Evolutionary conservation across 2,329 filamentous ascomycete genomes (phyloP), one percentile per base, ranked within the genome.

Genomic region (Fonsecaea monophora): DNA sequence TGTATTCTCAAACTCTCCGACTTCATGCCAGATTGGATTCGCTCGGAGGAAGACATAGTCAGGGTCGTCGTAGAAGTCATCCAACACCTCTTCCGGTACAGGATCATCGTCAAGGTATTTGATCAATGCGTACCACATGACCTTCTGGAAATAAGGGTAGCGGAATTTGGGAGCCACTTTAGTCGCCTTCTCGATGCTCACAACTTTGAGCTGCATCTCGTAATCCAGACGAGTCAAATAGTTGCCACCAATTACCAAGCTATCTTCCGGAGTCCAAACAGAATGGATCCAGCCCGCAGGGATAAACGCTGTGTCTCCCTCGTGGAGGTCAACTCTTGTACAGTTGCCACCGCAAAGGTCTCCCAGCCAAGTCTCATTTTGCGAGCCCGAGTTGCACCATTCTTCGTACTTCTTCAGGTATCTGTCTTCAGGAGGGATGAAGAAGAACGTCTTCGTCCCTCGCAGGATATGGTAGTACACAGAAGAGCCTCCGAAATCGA

Each of bases 281-380:
- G 88, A 88, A 73, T 90, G 88, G 60, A 90, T 90, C 88, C 88
- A 90, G 21, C 88, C 88, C 38, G 88, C 89, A 4, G 88, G 88
- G 69, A 90, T 90, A 53, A 90, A 79, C 85, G 90, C 90, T 2
- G 88, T 90, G 73, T 90, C 88, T 38, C 88, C 88, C 68, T 87
- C 86, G 58, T 82, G 84, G 4, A 90, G 81, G 74, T 90, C 87
- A 53, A 90, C 87, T 56, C 88, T 82, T 72, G 87, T 89, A 75
- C 87, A 90, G 71, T 90, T 87, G 68, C 88, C 88, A 18, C 87
- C 87, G 48, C 71, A 73, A 70, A 88, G 83, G 65, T 86, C 83
- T 4, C 86, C 86, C 38, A 90, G 81, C 76, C 88, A 90, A 12
- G 87, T 89, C 68, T 84, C 86, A 67, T 89, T 88, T 75, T 90